Evolutionary conservation across 2,329 filamentous ascomycete species (phyloP).

Genomic region (Xylaria sp.): DNA sequence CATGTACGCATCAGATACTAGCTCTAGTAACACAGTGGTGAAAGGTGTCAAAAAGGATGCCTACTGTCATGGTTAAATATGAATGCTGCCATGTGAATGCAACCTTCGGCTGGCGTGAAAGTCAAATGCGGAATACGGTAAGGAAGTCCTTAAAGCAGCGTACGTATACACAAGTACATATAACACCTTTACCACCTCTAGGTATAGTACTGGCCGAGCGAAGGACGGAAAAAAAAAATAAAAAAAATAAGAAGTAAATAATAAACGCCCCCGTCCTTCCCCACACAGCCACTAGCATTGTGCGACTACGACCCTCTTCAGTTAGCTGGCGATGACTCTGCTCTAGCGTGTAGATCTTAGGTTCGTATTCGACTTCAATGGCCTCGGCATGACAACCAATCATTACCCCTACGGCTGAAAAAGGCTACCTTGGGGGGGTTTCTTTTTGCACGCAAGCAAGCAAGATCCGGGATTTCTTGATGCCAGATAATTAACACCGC

Average conservation of each 20-base stretch:
- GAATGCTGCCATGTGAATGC: slow-evolving; percentile 5
- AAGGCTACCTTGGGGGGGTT: background rate
- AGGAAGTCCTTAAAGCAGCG: too few relatives aligned
- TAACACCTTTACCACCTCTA: too few relatives aligned
- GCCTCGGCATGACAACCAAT: background rate
- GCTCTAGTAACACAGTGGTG: background rate
- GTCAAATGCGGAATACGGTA: background rate
- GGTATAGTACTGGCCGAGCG: too few relatives aligned
- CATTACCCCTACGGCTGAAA: slow-evolving; percentile 20
- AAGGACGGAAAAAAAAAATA: too few relatives aligned
- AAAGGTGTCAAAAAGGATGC: background rate
- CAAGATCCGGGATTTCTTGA: background rate
- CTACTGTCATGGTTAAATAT: slow-evolving; percentile 1
- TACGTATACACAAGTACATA: too few relatives aligned
- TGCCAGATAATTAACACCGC: background rate
- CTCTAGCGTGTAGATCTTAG: slow-evolving; percentile 1
- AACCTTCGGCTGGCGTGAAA: background rate
- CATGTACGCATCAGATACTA: background rate
- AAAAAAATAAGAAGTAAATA: too few relatives aligned
- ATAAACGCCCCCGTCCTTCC: background rate
- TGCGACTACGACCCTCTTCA: background rate
- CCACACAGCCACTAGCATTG: background rate
- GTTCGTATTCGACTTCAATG: slow-evolving; percentile 17
- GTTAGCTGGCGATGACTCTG: background rate
- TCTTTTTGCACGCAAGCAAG: slow-evolving; percentile 6